These are phyloP conservation scores for Gentiana straminea DNA, from an alignment of 257 asterid species.

Conservation along the genomic window DNA sequence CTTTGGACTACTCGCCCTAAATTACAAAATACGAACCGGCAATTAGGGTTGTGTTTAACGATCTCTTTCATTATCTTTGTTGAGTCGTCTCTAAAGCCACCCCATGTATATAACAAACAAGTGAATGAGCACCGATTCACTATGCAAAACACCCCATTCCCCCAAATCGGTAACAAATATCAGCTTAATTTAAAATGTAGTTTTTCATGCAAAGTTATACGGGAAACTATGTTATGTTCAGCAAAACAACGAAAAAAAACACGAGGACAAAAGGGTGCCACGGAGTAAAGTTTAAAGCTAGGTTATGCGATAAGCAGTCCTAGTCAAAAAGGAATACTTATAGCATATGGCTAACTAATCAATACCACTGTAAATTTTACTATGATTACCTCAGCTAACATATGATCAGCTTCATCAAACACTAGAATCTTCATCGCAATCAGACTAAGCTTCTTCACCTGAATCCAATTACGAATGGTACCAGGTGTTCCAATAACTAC, in stretches of 20 bases:
- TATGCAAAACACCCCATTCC: too few relatives aligned
- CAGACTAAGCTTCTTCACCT: constrained; percentile 60
- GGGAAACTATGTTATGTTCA: too few relatives aligned
- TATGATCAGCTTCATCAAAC: constrained; percentile 96
- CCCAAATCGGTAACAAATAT: too few relatives aligned
- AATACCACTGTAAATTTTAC: too few relatives aligned
- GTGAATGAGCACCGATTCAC: background rate
- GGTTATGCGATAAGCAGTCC: too few relatives aligned
- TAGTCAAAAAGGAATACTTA: too few relatives aligned
- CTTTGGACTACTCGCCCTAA: background rate
- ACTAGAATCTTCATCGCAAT: constrained; percentile 77
- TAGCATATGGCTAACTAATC: too few relatives aligned
- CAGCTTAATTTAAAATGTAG: too few relatives aligned
- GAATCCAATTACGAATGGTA: constrained; percentile 58
- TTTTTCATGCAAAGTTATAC: too few relatives aligned
- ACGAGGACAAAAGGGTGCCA: too few relatives aligned
- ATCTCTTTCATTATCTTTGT: constrained; percentile 57
- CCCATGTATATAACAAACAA: constrained; percentile 20
- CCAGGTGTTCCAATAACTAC: constrained; percentile 97
- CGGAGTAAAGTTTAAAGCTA: too few relatives aligned
- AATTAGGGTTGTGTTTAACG: constrained; percentile 30
- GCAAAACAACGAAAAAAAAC: too few relatives aligned
- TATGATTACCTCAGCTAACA: constrained; percentile 66
- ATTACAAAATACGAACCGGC: constrained; percentile 77
- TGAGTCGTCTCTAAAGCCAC: constrained; percentile 80